Conservation (phyloP, 2,329 filamentous ascomycete genomes). For the Tolypocladium capitatum region DNA sequence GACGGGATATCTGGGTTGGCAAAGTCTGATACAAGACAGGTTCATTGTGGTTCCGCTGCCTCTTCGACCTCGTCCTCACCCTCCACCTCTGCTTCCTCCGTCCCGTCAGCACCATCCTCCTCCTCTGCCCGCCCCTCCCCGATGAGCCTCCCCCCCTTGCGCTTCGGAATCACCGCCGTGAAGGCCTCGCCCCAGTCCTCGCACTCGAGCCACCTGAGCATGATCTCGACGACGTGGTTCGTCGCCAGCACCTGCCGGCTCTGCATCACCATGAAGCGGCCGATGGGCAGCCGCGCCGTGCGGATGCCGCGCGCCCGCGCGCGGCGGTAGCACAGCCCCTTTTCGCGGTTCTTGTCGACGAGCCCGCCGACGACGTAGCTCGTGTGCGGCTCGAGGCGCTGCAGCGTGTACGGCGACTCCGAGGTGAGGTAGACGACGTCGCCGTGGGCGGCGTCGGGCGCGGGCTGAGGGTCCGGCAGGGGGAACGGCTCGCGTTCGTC, state of each 20-base stretch:
- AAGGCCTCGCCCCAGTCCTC: slow-evolving; percentile 91
- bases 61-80: background rate
- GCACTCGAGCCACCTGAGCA: slow-evolving; percentile 81
- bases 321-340: slow-evolving; percentile 79
- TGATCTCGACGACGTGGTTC: slow-evolving; percentile 94
- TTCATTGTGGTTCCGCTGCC: background rate
- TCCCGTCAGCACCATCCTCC: slow-evolving; percentile 12
- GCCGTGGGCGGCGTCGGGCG: slow-evolving; percentile 17
- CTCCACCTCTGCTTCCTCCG: slow-evolving; percentile 1
- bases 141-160: slow-evolving; percentile 68
- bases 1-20: background rate
- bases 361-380: slow-evolving; percentile 90
- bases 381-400: slow-evolving; percentile 71
- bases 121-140: slow-evolving; percentile 16
- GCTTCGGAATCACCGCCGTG: slow-evolving; percentile 71
- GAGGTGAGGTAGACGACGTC: slow-evolving; percentile 77
- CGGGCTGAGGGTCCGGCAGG: slow-evolving; percentile 18
- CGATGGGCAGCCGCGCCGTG: slow-evolving; percentile 85
- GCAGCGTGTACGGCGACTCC: slow-evolving; percentile 77
- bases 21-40: background rate
- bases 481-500: slow-evolving; percentile 21
- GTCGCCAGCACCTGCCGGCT: slow-evolving; percentile 78
- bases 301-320: slow-evolving; percentile 64
- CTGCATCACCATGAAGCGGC: slow-evolving; percentile 87
- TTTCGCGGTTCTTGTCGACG: slow-evolving; percentile 93